phyloP scores from a whole-genome alignment of 202 grass and related monocot genomes.

The Bolboschoenoplectus hybrid region DNA sequence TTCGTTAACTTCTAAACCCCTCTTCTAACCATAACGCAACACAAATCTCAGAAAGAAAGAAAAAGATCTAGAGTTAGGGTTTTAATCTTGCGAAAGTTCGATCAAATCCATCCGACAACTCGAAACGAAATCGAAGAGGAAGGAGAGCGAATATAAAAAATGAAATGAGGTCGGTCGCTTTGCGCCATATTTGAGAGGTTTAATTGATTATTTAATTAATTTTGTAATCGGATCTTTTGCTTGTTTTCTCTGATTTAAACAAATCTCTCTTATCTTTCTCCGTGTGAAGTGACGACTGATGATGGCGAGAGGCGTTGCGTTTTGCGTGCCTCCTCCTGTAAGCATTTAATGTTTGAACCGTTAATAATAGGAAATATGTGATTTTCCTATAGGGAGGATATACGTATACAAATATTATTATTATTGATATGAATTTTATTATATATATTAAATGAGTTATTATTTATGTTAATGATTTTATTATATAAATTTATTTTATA shows the following conservation, averaged over 20 bases:
- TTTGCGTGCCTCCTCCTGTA: background rate
- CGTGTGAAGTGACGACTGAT: background rate
- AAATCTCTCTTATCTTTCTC: background rate
- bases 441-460: too few relatives aligned
- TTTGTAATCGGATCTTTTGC: background rate
- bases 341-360: constrained; percentile 17
- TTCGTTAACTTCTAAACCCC: background rate
- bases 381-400: too few relatives aligned
- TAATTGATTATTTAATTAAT: background rate
- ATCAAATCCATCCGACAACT: background rate
- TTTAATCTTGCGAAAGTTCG: background rate
- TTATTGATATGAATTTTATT: too few relatives aligned
- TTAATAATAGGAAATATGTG: background rate
- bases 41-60: background rate
- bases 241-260: background rate
- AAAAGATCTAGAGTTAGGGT: constrained; percentile 13
- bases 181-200: background rate
- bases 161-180: background rate
- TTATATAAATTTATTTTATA: too few relatives aligned
- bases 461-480: too few relatives aligned
- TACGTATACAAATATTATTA: too few relatives aligned
- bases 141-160: background rate
- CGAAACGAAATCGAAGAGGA: background rate
- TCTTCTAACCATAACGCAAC: background rate
- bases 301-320: background rate